Base-by-base conservation (phyloP, 331 rosid genomes). In the Erythrophleum ivorense region DNA sequence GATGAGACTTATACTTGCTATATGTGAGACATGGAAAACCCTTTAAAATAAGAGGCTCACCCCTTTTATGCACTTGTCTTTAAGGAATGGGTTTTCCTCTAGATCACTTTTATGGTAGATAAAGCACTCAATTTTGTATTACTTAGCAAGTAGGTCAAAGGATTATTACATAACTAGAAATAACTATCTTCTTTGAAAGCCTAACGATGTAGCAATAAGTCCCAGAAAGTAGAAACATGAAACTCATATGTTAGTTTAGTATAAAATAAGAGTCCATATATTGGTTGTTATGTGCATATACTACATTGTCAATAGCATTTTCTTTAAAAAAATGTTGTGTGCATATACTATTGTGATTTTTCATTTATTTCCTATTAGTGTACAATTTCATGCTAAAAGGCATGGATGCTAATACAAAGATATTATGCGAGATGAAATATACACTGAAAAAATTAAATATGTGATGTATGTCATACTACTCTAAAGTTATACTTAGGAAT, bases 61-160 rank as follows among this genome's bases (percentile, higher is more conserved):
- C 19, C 19, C 58, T 52, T 5, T 52, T 52, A 13, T 52, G 19
- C 14, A 15, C 19, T 13, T 52, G 58, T n/a, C 19, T 52, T 15
- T 52, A 2, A 52, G 58, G 58, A 52, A 19, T 52, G 58, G 58
- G 5, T 52, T 52, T 52, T 52, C 19, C 13, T 3, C 4, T 15
- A 9, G 14, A 2, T 52, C 58, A 52, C 58, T 52, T 15, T 52
- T 52, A 21, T 49, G 71, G 21, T 24, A 1, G 46, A 38, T 16
- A 38, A 63, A 29, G 53, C 70, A 48, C 41, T 65, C 24, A 83
- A 76, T 78, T 49, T 67, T 62, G 60, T 72, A 59, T 63, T 86
- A 68, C 76, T 82, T 83, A 6, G 18, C 45, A 82, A 46, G 24
- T 73, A 75, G 43, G 21, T 36, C 7, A 38, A 24, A 24, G 60